Base-by-base conservation (phyloP, 2,329 filamentous ascomycete species). In the Paracamarosporium sp. region DNA sequence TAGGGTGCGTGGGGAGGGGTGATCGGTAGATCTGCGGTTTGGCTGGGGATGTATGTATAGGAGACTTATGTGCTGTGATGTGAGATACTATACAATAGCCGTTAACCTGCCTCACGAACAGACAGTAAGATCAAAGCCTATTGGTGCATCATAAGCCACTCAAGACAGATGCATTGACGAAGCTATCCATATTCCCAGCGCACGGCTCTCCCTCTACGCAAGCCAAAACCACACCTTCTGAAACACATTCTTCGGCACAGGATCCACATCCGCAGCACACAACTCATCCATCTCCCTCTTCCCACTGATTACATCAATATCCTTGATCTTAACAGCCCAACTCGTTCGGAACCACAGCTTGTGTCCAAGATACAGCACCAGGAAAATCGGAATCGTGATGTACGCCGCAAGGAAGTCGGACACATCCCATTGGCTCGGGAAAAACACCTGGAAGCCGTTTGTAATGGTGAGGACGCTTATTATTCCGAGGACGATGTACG, bases 401-500 rank as follows among this genome's bases (percentile, higher is more conserved):
- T 84, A 83, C 1, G 80, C 79, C 0, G 82, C 83, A 20, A 85
- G 63, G 59, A 85, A 85, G n/a, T 80, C 78, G n/a, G 80, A 68
- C 0, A 77, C 75, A 38, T 61, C 66, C 73, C 81, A 85, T 0
- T 75, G 75, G 51, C 59, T 65, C 12, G 70, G 70, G 31, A 76
- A 76, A 59, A 92, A 92, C 0, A 90, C 89, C 7, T 73, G 69
- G 47, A 75, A 76, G 9, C 73, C 73, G 47, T 74, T 75, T 40
- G 72, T 76, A 22, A 76, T 56, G 1, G 72, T 75, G 25, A 76
- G 61, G 1, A 76, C 46, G 22, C 56, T 59, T 5, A 76, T 50
- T 87, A 78, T 68, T 82, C 85, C 62, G 73, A 77, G 79, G 86
- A 85, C 84, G 15, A 80, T 76, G 62, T 83, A 88, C 0, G 89